Evolutionary conservation across 73 alveolate genomes (phyloP), one percentile per base, ranked within the genome.

Genomic region (Blepharisma stoltei): DNA sequence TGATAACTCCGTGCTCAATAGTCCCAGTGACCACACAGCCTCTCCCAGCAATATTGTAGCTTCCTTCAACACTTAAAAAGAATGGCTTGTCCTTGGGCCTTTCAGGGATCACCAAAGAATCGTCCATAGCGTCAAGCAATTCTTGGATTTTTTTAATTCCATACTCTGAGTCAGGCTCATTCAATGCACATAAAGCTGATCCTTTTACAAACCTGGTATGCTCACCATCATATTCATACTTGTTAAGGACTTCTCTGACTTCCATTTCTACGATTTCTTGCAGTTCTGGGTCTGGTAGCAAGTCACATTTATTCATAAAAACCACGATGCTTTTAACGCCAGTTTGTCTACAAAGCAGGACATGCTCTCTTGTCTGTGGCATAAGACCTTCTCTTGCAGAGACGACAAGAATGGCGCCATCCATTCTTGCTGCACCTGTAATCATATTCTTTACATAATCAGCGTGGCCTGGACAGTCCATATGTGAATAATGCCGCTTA

Each of bases 11-110:
- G 75, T 89, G 93, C 86, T 95, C 99, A 53, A 95, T 85, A 37
- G 96, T 86, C 44, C 99, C 99, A n/a, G 98, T 95, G 60, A 87
- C 96, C 78, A 95, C 99, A 14, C 95, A 83, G 27, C 99, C 99
- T 90, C 98, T 93, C 37, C 99, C 92, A 23, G 96, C 89, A 81
- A 92, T 88, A 77, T 87, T 80, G 68, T 81, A 90, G 18, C 89
- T 52, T 54, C 89, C 82, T 44, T 92, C 97, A 47, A 92, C 79
- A 53, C 95, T 71, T 92, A 92, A 81, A 75, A 92, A 76, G 81
- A 92, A 92, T 60, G 87, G 88, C 67, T 88, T 82, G 77, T 92
- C 97, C 60, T 52, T 77, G 18, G 83, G 76, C 55, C 97, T 77
- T 52, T 67, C 65, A 11, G 97, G 96, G 50, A 80, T 60, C 18